phyloP scores from a whole-genome alignment of 306 rosid species.

The Prosopis cineraria region DNA sequence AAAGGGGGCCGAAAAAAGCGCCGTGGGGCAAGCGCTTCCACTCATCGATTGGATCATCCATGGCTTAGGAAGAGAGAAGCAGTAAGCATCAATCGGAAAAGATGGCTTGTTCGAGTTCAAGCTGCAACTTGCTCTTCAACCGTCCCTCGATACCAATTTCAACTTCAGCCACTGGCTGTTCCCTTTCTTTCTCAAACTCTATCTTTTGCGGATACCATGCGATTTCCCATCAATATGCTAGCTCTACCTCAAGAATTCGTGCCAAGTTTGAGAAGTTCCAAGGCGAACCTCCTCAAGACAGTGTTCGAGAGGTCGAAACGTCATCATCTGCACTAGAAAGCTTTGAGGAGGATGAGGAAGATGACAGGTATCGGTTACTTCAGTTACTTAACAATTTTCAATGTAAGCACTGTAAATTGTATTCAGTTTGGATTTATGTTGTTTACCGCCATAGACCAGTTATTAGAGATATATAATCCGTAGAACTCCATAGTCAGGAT shows the following conservation, averaged over 20 bases:
- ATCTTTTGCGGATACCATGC: slow-evolving; percentile 37
- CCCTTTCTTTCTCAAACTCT: slow-evolving; percentile 51
- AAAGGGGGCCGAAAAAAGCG: no score
- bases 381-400: not conserved
- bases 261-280: slow-evolving; percentile 93
- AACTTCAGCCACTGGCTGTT: slow-evolving; percentile 52
- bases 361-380: slow-evolving; percentile 64
- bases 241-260: slow-evolving; percentile 44
- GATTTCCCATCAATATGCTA: slow-evolving; percentile 35
- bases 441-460: not conserved
- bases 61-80: slow-evolving; percentile 32
- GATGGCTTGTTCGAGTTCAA: slow-evolving; percentile 67
- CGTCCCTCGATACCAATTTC: slow-evolving; percentile 40
- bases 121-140: slow-evolving; percentile 43
- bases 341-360: slow-evolving; percentile 51
- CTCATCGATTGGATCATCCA: slow-evolving; percentile 1
- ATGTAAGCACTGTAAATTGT: slow-evolving; percentile 3
- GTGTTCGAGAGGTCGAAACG: slow-evolving; percentile 36
- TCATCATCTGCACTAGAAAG: slow-evolving; percentile 36
- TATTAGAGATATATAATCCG: not conserved
- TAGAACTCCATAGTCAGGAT: slow-evolving; percentile 5
- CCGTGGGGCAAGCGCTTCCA: not conserved
- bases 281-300: slow-evolving; percentile 47
- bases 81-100: slow-evolving; percentile 4
- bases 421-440: slow-evolving; percentile 6